These are phyloP conservation scores for Grigorovia yakushimaensis DNA, from an alignment of 805 yeast species.

Conservation along the genomic window DNA sequence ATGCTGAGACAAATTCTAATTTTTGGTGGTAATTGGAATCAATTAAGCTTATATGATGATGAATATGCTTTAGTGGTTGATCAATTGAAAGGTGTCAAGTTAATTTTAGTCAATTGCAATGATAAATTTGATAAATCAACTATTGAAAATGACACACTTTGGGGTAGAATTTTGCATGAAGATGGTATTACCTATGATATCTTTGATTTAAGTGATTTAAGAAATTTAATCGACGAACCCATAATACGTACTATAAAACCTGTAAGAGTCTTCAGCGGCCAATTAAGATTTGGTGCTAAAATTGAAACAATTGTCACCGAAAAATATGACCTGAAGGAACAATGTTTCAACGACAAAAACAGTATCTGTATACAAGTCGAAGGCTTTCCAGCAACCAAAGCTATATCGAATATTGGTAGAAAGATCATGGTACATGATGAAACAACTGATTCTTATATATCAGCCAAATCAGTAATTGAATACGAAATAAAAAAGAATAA, in stretches of 20 bases:
- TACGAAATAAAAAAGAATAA: conserved; percentile 17
- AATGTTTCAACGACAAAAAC: conserved; percentile 19
- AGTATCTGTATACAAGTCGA: conserved; percentile 41
- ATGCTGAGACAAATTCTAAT: conserved; percentile 18
- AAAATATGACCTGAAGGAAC: not conserved
- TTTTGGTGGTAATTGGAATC: conserved; percentile 19
- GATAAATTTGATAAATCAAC: not conserved
- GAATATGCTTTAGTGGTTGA: conserved; percentile 17
- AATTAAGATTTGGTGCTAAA: conserved; percentile 22
- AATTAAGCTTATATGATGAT: conserved; percentile 17
- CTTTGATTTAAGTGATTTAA: conserved; percentile 12
- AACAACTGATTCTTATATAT: conserved; percentile 5
- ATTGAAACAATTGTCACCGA: conserved; percentile 2
- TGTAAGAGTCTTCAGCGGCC: conserved; percentile 23
- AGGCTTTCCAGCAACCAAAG: conserved; percentile 44
- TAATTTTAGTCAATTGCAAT: conserved; percentile 18
- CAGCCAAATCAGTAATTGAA: conserved; percentile 18
- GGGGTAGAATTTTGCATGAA: conserved; percentile 14
- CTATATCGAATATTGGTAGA: conserved; percentile 16
- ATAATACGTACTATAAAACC: conserved; percentile 20
- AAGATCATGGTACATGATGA: conserved; percentile 14
- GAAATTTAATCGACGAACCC: conserved; percentile 10
- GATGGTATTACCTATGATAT: conserved; percentile 12
- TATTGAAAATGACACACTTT: conserved; percentile 5
- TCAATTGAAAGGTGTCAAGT: conserved; percentile 13